Evolutionary conservation across 148 eudicot species (phyloP), one percentile per base, ranked within the genome.

Genomic region (Diospyros kaki): DNA sequence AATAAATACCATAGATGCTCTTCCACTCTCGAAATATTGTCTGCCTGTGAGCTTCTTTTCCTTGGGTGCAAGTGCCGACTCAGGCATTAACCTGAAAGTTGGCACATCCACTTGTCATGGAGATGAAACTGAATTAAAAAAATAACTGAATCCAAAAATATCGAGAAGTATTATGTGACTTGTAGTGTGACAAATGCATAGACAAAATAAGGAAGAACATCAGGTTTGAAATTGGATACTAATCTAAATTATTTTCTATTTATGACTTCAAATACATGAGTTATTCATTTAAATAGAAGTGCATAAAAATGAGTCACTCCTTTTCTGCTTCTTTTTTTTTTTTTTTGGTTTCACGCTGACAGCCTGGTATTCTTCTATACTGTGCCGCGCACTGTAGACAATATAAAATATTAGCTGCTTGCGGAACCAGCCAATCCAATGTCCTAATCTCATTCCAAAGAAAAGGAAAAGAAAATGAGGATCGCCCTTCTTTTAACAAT

Each of bases 21-120:
- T 78, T 82, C 97, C 98, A 82, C 84, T 90, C 85, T 92, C 97
- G 81, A 95, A 94, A 96, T 96, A 95, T 78, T 92, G 96, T 76
- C 96, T 91, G 64, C 98, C 98, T 1, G 88, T 66, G 28, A 95
- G 84, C 80, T 83, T 95, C 88, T 90, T 95, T 76, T 95, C 98
- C 88, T 95, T 95, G 71, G 90, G 71, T 56, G 83, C 84, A 61
- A 95, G 97, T 69, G 93, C 97, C 13, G 96, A 82, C 75, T 92
- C 98, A 10, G 98, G 97, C 96, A 95, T 90, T 64, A 90, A 73
- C 92, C 98, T 95, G 82, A 78, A 60, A 72, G 66, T 60, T 41
- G 45, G 14, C 28, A 15, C 54, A 60, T 72, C 15, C 52, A 68
- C 18, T 28, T 17, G 13, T 60, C 41, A 55, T 67, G 12, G 68